Conservation (phyloP, 129 eudicot genomes). For the Tagetes patula region DNA sequence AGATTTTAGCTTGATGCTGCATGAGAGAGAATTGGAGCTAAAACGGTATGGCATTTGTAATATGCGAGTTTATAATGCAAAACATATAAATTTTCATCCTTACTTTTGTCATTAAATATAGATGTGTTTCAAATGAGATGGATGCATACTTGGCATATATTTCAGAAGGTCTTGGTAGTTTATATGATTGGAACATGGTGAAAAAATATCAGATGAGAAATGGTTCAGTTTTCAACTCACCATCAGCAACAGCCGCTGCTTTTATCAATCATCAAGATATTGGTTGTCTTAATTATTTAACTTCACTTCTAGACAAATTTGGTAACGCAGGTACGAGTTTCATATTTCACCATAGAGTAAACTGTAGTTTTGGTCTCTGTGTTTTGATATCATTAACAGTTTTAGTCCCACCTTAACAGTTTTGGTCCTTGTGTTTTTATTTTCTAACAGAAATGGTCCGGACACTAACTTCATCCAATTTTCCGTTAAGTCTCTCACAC, state of each 20-base stretch:
- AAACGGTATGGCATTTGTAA: constrained; percentile 38
- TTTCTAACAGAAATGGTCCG: too few relatives aligned
- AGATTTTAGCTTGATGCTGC: constrained; percentile 42
- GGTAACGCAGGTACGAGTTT: constrained; percentile 69
- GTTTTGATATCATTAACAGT: too few relatives aligned
- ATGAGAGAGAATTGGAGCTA: constrained; percentile 48
- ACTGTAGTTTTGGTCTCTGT: too few relatives aligned
- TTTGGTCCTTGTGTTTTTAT: too few relatives aligned
- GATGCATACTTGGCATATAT: constrained; percentile 64
- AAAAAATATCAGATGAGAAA: constrained; percentile 72
- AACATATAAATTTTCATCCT: not conserved
- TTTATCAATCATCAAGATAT: constrained; percentile 40
- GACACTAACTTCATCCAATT: too few relatives aligned
- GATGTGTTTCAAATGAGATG: constrained; percentile 41
- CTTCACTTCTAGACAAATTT: constrained; percentile 54
- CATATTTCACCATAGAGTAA: not conserved
- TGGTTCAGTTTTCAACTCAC: constrained; percentile 80
- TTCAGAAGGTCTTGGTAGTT: constrained; percentile 66
- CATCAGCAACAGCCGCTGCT: constrained; percentile 88
- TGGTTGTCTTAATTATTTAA: constrained; percentile 60
- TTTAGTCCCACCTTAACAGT: too few relatives aligned
- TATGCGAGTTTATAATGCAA: too few relatives aligned
- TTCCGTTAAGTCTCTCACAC: too few relatives aligned
- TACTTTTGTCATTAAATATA: constrained; percentile 11
- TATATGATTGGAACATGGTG: constrained; percentile 59